Conservation (phyloP, 2,329 filamentous ascomycete genomes). For the Fusarium sp. region DNA sequence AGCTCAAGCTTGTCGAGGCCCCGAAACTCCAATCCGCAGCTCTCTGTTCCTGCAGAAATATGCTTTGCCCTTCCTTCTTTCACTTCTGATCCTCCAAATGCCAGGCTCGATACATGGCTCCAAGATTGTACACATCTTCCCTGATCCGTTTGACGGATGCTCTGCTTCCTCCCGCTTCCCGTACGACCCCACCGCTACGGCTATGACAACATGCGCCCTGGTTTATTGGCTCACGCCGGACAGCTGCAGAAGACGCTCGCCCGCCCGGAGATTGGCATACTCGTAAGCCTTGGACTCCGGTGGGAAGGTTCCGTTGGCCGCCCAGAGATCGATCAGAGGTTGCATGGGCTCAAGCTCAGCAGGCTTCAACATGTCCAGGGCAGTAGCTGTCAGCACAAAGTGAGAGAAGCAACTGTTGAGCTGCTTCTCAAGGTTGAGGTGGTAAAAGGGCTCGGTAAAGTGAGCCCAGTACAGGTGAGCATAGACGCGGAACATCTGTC, state of each 20-base stretch:
- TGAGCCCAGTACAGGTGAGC: slow-evolving; percentile 98
- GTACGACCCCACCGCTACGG: slow-evolving; percentile 26
- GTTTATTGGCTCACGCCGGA: slow-evolving; percentile 48
- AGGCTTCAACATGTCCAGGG: slow-evolving; percentile 85
- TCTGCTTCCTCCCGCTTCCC: slow-evolving; percentile 20
- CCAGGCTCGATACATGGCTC: slow-evolving; percentile 31
- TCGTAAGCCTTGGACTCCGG: slow-evolving; percentile 77
- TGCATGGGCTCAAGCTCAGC: slow-evolving; percentile 97
- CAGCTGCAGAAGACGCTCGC: slow-evolving; percentile 69
- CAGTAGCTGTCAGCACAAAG: slow-evolving; percentile 83
- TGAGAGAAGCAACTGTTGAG: slow-evolving; percentile 90
- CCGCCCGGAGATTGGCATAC: slow-evolving; percentile 71
- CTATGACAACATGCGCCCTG: slow-evolving; percentile 5
- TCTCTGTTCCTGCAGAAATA: slow-evolving; percentile 37
- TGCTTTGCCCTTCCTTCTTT: slow-evolving; percentile 21
- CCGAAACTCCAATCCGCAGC: slow-evolving; percentile 42
- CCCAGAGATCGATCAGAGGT: slow-evolving; percentile 91
- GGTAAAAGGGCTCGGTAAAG: slow-evolving; percentile 86
- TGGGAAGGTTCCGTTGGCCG: slow-evolving; percentile 88
- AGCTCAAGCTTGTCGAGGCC: slow-evolving; percentile 23
- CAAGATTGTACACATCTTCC: slow-evolving; percentile 37
- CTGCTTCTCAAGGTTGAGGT: slow-evolving; percentile 83
- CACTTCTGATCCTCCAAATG: slow-evolving; percentile 13
- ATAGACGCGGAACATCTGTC: slow-evolving; percentile 99
- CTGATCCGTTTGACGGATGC: slow-evolving; percentile 19